Evolutionary conservation across 306 rosid genomes (phyloP), one percentile per base, ranked within the genome.

Genomic region (Rosa chinensis): DNA sequence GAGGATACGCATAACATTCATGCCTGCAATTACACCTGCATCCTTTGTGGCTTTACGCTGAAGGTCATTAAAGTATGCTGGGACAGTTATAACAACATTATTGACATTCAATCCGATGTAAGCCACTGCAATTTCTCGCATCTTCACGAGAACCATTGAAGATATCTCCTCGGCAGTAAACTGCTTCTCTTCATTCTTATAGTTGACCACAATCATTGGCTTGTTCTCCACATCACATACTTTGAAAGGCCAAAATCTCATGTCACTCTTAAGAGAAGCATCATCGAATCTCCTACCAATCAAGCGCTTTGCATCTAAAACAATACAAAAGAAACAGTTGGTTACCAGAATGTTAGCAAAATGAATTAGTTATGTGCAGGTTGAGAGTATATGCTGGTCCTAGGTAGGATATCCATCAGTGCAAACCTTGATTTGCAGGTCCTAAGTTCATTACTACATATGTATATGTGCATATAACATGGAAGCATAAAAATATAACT

Each of bases 1-100:
- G 56, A 84, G 75, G 50, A 84, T 76, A 14, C 81, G 69, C 84
- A 66, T 72, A 66, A 77, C 87, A 28, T 80, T 77, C 16, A 80
- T 72, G 16, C 82, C 79, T 3, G 84, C 70, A 58, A 84, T 80
- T 23, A 77, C 77, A 17, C 87, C 61, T 3, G 61, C 61, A 55
- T 17, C 23, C 61, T 20, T 55, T 17, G 61, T 55, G 23, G 61
- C 61, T n/a, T 55, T 5, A 55, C 61, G 23, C 23, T 55, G 61
- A 55, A 1, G 3, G 10, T 55, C 61, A 8, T 55, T 55, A 13
- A 55, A 55, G 61, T 55, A 18, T 18, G 28, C 28, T n/a, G 62
- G 62, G 10, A 56, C 62, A 18, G 62, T 56, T 56, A 56, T 14
- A 56, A 56, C 62, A 9, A 8, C 23, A 56, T 56, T 56, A 1